phyloP scores from a whole-genome alignment of 495 filamentous ascomycete species.

The Aspergillus homomorphus region DNA sequence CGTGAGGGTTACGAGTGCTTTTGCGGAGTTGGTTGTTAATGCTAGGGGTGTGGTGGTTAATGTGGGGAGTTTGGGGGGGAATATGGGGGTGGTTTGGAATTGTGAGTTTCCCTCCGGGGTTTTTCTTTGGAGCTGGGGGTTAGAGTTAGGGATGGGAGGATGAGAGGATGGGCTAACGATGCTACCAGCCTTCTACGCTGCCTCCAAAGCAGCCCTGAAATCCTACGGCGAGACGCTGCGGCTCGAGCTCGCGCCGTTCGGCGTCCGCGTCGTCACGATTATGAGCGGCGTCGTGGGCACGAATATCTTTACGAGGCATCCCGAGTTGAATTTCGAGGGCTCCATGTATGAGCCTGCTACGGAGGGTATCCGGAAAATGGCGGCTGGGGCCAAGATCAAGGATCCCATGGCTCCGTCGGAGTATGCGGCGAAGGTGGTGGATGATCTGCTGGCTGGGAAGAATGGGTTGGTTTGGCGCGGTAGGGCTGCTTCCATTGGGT shows the following conservation, averaged over 20 bases:
- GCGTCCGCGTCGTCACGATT: slow-evolving; percentile 41
- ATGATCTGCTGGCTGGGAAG: slow-evolving; percentile 17
- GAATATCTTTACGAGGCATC: background rate
- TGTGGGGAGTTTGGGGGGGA: slow-evolving; percentile 44
- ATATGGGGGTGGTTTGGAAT: slow-evolving; percentile 7
- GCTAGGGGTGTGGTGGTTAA: slow-evolving; percentile 56
- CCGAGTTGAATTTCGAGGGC: background rate
- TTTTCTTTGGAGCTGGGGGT: slow-evolving; percentile 21
- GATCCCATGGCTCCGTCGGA: slow-evolving; percentile 13
- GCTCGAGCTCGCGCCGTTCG: slow-evolving; percentile 33
- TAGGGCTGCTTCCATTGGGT: slow-evolving; percentile 18
- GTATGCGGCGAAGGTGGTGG: slow-evolving; percentile 22
- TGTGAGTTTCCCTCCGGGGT: background rate
- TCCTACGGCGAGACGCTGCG: slow-evolving; percentile 43
- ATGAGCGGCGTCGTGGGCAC: slow-evolving; percentile 15
- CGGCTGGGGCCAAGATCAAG: slow-evolving; percentile 8
- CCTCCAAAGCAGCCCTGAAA: slow-evolving; percentile 51
- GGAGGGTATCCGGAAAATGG: slow-evolving; percentile 2
- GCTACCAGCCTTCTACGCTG: slow-evolving; percentile 42
- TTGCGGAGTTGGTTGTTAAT: slow-evolving; percentile 49
- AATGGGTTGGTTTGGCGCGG: slow-evolving; percentile 25
- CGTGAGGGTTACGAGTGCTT: slow-evolving; percentile 53
- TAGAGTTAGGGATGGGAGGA: slow-evolving; percentile 41
- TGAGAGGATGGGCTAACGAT: slow-evolving; percentile 21
- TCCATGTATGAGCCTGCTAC: slow-evolving; percentile 4